Base-by-base conservation (phyloP, 2,329 filamentous ascomycete genomes). In the Zasmidium citrigriseum region DNA sequence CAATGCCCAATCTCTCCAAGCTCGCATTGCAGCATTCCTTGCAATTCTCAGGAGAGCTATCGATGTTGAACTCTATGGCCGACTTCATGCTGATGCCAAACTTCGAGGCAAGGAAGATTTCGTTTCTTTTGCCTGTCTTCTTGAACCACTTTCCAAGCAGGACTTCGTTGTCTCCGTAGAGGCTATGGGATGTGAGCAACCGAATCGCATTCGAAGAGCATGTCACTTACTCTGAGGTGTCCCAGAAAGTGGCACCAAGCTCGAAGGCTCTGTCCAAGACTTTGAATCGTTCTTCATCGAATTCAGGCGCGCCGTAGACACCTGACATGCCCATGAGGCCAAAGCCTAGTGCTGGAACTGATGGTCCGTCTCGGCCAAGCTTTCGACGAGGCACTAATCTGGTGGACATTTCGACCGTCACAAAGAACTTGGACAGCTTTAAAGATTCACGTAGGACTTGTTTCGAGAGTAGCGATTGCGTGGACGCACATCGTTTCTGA, bases 61-160 rank as follows among this genome's bases (percentile, higher is more conserved):
- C 66, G 16, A 76, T 20, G 18, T 38, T 25, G 25, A 63, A 65
- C 34, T 16, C 34, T 41, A 21, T 25, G 20, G 22, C 10, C 22
- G 49, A 29, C 16, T 27, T 49, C 21, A 23, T 23, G 10, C 47
- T 27, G 50, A 71, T 63, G 1, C 65, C 75, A 45, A 77, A 77
- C 55, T 78, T 77, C 9, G 73, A 73, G 1, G 74, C 70, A 0
- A 78, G 68, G 64, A 78, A 78, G 59, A 79, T 73, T n/a, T 78
- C 68, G 1, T 73, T 64, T 0, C 75, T 69, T 46, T 75, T 73
- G 14, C 68, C 73, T 1, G 74, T 72, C 10, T 69, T 66, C 58
- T 70, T 70, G 64, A 78, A 71, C 76, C 76, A 79, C 61, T 73
- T 72, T 2, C 74, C 72, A 1, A 77, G 58, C 21, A 72, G 58